Base-by-base conservation (phyloP, 495 filamentous ascomycete genomes). In the Aspergillus biplanus region DNA sequence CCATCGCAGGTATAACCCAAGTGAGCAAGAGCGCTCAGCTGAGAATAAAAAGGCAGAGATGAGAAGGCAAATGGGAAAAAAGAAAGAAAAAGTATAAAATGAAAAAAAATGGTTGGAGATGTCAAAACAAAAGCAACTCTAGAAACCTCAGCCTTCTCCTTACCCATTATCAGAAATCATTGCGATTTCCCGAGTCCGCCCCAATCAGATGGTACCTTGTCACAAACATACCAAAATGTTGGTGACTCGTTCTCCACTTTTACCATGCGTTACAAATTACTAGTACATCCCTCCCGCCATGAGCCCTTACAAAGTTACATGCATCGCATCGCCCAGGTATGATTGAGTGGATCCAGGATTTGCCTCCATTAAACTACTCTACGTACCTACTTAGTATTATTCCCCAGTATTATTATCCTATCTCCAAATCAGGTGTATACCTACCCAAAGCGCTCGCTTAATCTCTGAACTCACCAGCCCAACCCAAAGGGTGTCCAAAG, bases 221-320 rank as follows among this genome's bases (percentile, higher is more conserved):
- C 13, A 11, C 50, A 33, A 31, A 50, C 5, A 21, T 9, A 49
- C 11, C 18, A 7, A 33, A 33, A 52, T 31, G 21, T 6, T 32
- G 49, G 49, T 21, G 9, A 33, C 11, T 54, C 27, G 12, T 54
- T 54, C 33, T 16, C 27, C 52, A 33, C 52, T 13, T 33, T 54
- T 54, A 54, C 27, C 31, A 4, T 34, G 33, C 32, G 12, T 12
- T 34, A 54, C 27, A 15, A 44, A 15, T 50, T 50, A 54, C 52
- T 12, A n/a, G n/a, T n/a, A 54, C 34, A 54, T 32, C 13, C 5
- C 13, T 33, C 11, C 52, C 27, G 52, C 27, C 52, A 54, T 54
- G 27, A 16, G 27, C 27, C 33, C 52, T 54, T 21, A 15, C 27
- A 48, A 59, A 59, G 52, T 54, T 54, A 54, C 47, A 50, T 54